These are phyloP conservation scores for Narthecium ossifragum DNA, from an alignment of 106 monocot genomes.

Conservation along the genomic window DNA sequence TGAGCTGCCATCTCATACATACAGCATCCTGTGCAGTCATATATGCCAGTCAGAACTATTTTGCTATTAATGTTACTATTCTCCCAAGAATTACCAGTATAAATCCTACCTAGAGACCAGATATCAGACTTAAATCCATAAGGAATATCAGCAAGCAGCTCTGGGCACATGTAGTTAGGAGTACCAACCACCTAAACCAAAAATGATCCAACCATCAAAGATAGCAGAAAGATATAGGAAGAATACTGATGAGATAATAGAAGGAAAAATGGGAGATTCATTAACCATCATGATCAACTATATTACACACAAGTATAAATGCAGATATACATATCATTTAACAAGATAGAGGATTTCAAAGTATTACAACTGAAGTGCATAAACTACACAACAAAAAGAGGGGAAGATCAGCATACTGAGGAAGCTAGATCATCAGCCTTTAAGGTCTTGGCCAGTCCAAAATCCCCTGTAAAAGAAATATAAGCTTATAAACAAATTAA, in stretches of 20 bases:
- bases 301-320: no score
- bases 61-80: no score
- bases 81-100: background rate
- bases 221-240: no score
- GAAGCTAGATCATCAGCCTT: slow-evolving; percentile 97
- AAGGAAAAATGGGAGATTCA: no score
- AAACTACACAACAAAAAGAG: background rate
- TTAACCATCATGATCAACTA: no score
- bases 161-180: slow-evolving; percentile 99
- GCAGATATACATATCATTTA: no score
- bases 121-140: slow-evolving; percentile 99
- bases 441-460: slow-evolving; percentile 97
- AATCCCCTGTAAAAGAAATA: slow-evolving; percentile 62
- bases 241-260: no score
- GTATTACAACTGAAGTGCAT: no score
- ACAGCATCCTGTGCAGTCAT: slow-evolving; percentile 66
- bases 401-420: slow-evolving; percentile 50
- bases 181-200: slow-evolving; percentile 99
- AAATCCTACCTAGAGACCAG: slow-evolving; percentile 83
- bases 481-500: slow-evolving; percentile 3
- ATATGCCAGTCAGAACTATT: slow-evolving; percentile 1
- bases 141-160: slow-evolving; percentile 96
- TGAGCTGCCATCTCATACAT: slow-evolving; percentile 99
- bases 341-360: no score
- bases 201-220: no score